A percentile compares a stretch with the other conserved stretches of the same genome.
phyloP scores from a whole-genome alignment of 345 rosid genomes.

The Gossypium sturtianum region DNA sequence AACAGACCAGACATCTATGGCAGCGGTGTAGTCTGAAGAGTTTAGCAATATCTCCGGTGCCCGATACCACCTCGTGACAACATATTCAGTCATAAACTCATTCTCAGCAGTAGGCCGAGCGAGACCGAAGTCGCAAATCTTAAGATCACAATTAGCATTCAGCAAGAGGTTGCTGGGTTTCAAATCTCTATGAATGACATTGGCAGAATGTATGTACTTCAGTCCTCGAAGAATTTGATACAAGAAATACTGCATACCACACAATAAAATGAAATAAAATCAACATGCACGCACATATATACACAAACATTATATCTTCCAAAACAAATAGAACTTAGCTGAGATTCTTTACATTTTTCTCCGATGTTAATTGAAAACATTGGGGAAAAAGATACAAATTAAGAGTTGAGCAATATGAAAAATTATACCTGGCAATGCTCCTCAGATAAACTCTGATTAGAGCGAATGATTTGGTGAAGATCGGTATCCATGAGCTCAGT shows the following conservation, averaged over 20 bases:
- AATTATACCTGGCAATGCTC: constrained; percentile 86
- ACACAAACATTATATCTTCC: neutral
- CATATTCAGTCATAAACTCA: constrained; percentile 97
- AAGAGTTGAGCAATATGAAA: neutral
- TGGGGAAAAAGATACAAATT: neutral
- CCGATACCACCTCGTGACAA: constrained; percentile 96
- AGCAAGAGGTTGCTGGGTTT: constrained; percentile 89
- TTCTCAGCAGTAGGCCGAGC: constrained; percentile 88
- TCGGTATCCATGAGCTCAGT: constrained; percentile 94
- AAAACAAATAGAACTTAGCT: neutral
- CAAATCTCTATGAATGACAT: constrained; percentile 87
- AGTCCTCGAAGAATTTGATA: constrained; percentile 93
- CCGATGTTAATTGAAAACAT: neutral
- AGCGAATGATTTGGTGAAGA: constrained; percentile 89
- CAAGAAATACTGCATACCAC: constrained; percentile 70
- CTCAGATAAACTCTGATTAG: constrained; percentile 81
- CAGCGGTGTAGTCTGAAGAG: constrained; percentile 83
- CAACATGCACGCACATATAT: neutral
- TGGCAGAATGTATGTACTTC: constrained; percentile 94
- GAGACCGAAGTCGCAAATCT: constrained; percentile 92
- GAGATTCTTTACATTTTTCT: neutral
- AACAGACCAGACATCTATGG: constrained; percentile 99
- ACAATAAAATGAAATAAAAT: neutral
- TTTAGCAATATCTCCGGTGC: constrained; percentile 92
- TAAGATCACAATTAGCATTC: constrained; percentile 87